Evolutionary conservation across 2,329 filamentous ascomycete species (phyloP).

Genomic region (Ascochyta clinopodiicola): DNA sequence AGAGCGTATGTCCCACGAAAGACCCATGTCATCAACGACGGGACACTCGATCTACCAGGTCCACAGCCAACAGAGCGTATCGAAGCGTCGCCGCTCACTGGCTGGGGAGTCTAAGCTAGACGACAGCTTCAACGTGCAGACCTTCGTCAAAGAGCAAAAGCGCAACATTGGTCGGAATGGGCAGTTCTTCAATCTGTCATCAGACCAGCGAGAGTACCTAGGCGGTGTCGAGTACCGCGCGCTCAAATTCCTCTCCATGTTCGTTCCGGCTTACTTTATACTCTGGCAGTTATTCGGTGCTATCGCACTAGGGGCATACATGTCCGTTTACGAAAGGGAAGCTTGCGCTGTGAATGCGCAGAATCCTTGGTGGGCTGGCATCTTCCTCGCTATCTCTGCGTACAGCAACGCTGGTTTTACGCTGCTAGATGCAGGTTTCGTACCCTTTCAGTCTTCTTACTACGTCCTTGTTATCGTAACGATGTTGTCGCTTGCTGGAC

Average conservation of each 20-base stretch:
- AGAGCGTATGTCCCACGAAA: slow-evolving; percentile 21
- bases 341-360: slow-evolving; percentile 28
- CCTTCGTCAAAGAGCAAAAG: slow-evolving; percentile 32
- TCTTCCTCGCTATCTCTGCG: slow-evolving; percentile 26
- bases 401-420: slow-evolving; percentile 31
- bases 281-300: slow-evolving; percentile 30
- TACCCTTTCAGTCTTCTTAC: slow-evolving; percentile 30
- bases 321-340: slow-evolving; percentile 27
- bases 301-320: slow-evolving; percentile 29
- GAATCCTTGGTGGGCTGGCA: slow-evolving; percentile 27
- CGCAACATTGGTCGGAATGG: slow-evolving; percentile 29
- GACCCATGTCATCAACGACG: slow-evolving; percentile 24
- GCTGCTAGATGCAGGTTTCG: slow-evolving; percentile 27
- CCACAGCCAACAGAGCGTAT: slow-evolving; percentile 23
- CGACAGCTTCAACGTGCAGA: slow-evolving; percentile 28
- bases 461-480: slow-evolving; percentile 27
- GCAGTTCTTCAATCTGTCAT: slow-evolving; percentile 29
- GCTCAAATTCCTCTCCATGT: slow-evolving; percentile 29
- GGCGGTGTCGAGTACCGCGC: slow-evolving; percentile 31
- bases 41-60: slow-evolving; percentile 31
- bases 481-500: slow-evolving; percentile 27
- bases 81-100: slow-evolving; percentile 24
- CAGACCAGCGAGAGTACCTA: slow-evolving; percentile 30
- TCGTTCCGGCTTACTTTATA: slow-evolving; percentile 26
- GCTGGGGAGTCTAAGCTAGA: slow-evolving; percentile 22